Base-by-base conservation (phyloP, 139 green algal genomes). In the Picochlorum sp. region DNA sequence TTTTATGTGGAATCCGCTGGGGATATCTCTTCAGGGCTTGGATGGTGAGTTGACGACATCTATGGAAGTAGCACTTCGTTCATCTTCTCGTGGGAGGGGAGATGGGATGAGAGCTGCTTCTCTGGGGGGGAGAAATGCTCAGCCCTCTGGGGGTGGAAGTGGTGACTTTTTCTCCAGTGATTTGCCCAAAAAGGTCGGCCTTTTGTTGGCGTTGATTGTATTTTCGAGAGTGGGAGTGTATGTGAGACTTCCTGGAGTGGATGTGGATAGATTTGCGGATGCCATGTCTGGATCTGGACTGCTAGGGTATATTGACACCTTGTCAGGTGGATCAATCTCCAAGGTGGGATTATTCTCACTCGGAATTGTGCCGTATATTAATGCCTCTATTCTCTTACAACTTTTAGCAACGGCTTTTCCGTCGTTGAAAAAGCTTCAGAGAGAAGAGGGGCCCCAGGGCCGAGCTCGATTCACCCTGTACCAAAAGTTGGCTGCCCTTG, bases 291-390 rank as follows among this genome's bases (percentile, higher is more conserved):
- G 69, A 30, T 80, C 67, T 5, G 88, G 89, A 18, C 66, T 98
- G 32, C 80, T 99, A 26, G 84, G 87, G 3, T 96, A 96, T 78
- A 87, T 99, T 34, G 93, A 99, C 74, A 86, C 88, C 10, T 74
- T 97, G 18, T 90, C 85, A 13, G 87, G 83, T 11, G 85, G 85
- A 7, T 90, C 79, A 41, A 88, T 90, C 61, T 83, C 75, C 50
- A 80, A 84, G 38, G 84, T 95, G 3, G 92, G 92, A n/a, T 72
- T 99, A 8, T 99, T 99, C 77, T 94, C 84, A 6, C 85, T 98
- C n/a, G 93, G 94, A 61, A 99, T 99, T 74, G 92, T 99, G 62
- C 94, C 92, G 32, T 97, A 96, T 87, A 99, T 99, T 87, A 99
- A 99, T 72, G 83, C 90, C 15, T 95, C 86, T 69, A 99, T 99